Evolutionary conservation across 1,284 basidiomycete species (phyloP).

Genomic region (Boletellus sp.): DNA sequence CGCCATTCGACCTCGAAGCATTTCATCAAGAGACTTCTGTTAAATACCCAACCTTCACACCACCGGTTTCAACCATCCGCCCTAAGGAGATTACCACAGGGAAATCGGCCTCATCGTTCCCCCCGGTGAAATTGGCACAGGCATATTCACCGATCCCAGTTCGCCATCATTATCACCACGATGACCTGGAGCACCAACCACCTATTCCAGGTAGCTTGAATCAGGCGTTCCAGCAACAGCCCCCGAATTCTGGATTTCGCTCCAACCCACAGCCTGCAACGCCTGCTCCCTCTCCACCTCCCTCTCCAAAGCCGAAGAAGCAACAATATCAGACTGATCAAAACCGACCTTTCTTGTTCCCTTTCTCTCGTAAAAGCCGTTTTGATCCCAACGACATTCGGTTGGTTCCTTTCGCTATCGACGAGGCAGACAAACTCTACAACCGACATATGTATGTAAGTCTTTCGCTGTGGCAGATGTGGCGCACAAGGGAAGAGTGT

Average conservation of each 20-base stretch:
- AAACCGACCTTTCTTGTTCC: constrained; percentile 90
- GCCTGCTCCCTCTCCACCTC: constrained; percentile 87
- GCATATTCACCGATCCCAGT: constrained; percentile 90
- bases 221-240: constrained; percentile 46
- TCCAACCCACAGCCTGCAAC: constrained; percentile 68
- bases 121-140: constrained; percentile 73
- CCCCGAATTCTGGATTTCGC: constrained; percentile 45
- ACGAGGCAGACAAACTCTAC: constrained; percentile 92
- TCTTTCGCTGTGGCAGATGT: constrained; percentile 89
- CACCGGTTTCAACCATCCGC: constrained; percentile 38
- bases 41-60: constrained; percentile 90
- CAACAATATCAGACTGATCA: constrained; percentile 99
- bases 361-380: constrained; percentile 66
- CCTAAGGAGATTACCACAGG: constrained; percentile 21
- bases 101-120: constrained; percentile 40
- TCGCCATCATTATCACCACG: constrained; percentile 89
- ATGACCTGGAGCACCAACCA: constrained; percentile 55
- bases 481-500: constrained; percentile 92
- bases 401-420: constrained; percentile 90
- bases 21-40: constrained; percentile 87
- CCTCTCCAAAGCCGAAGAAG: constrained; percentile 91
- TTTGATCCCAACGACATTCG: constrained; percentile 45
- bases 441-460: constrained; percentile 89
- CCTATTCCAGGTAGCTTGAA: constrained; percentile 39
- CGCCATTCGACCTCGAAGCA: constrained; percentile 82